Evolutionary conservation across 306 rosid species (phyloP), one percentile per base, ranked within the genome.

Genomic region (Quercus berberidifolia): DNA sequence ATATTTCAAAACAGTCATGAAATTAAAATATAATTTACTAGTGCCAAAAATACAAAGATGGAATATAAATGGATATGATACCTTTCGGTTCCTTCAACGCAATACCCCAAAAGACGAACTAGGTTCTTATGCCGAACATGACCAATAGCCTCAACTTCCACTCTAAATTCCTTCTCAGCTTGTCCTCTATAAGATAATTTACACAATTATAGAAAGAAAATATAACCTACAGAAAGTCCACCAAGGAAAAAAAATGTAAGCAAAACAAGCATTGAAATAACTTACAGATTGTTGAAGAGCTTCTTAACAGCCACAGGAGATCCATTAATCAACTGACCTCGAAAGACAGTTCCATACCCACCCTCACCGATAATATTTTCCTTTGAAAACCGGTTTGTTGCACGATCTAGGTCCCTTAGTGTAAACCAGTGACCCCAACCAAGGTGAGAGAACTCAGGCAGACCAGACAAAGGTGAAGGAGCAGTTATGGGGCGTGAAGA

Each of bases 371-470:
- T 91, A 70, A 94, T 82, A 86, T 92, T 92, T 71, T 90, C 97
- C 55, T 86, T 88, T 3, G 97, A 87, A 90, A 94, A 94, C 82
- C 88, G 79, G 80, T 81, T 88, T 64, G 98, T 94, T 74, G 98
- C 97, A 76, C 87, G 88, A 81, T 94, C 98, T 31, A 94, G 89
- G 88, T 94, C 98, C 78, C 98, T 82, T 65, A 94, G 75, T 49
- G 97, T 94, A 86, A 94, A 94, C 98, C 98, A 94, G 81, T 94
- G 98, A 77, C 98, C 98, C 97, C 97, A 94, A 77, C 98, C 98
- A 65, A 94, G 94, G 78, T 90, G 98, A 79, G 98, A 91, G 85
- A 92, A 92, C 43, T 94, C 98, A 0, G 97, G 97, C 74, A 94
- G 86, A 86, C 94, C 98, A 25, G 87, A 86, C 78, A 92, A 87